These are phyloP conservation scores for Neoboletus brunneissimus DNA, from an alignment of 768 basidiomycete genomes.

Conservation along the genomic window DNA sequence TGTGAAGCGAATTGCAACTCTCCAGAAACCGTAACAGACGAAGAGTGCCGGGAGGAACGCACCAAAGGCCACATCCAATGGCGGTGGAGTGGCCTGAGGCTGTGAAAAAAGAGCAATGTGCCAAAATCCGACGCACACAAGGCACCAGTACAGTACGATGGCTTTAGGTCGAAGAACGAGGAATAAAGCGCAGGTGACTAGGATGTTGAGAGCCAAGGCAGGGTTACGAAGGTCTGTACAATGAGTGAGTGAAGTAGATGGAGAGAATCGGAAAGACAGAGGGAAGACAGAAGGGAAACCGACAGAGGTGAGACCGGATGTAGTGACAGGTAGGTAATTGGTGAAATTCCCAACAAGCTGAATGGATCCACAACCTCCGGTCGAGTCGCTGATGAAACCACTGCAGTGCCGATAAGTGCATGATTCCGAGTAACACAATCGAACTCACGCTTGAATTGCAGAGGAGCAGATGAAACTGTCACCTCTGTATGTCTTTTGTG, in stretches of 20 bases:
- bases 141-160: constrained; percentile 67
- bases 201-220: constrained; percentile 71
- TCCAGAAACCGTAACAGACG: constrained; percentile 77
- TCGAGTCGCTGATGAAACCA: constrained; percentile 58
- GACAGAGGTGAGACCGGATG: constrained; percentile 65
- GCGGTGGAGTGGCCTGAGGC: constrained; percentile 62
- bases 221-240: constrained; percentile 69
- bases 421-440: background rate
- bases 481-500: constrained; percentile 68
- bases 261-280: constrained; percentile 58
- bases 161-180: constrained; percentile 69
- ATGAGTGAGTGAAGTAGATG: constrained; percentile 47
- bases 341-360: constrained; percentile 72
- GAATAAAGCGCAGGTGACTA: constrained; percentile 66
- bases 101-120: constrained; percentile 80
- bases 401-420: constrained; percentile 36
- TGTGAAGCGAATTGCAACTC: constrained; percentile 68
- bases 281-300: constrained; percentile 78
- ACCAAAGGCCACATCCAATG: constrained; percentile 67
- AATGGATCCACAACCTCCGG: constrained; percentile 76
- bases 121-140: constrained; percentile 86
- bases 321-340: constrained; percentile 55
- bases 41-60: constrained; percentile 78
- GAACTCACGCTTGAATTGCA: constrained; percentile 71
- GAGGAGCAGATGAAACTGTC: constrained; percentile 86